phyloP scores from a whole-genome alignment of 768 basidiomycete species.

The Auricularia auricula-judae region DNA sequence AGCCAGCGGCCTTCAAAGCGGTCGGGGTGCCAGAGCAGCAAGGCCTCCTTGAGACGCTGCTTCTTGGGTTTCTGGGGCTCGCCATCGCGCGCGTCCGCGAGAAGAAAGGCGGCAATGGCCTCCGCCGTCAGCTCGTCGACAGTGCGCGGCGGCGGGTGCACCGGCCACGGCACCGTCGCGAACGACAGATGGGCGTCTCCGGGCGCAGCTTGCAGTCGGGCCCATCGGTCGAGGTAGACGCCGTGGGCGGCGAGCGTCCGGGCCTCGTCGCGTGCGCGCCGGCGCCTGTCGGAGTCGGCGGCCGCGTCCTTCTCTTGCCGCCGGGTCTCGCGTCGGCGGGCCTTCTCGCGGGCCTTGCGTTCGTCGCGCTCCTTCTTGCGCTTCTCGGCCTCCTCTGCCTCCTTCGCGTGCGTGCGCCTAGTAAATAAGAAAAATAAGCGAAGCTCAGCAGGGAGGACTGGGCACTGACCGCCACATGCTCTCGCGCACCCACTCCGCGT shows the following conservation, averaged over 20 bases:
- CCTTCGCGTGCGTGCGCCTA: constrained; percentile 58
- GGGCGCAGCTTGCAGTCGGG: constrained; percentile 7
- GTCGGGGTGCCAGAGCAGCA: constrained; percentile 75
- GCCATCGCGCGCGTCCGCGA: constrained; percentile 19
- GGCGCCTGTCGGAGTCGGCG: constrained; percentile 43
- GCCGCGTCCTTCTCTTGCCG: constrained; percentile 27
- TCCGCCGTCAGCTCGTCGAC: constrained; percentile 44
- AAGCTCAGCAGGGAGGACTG: neutral
- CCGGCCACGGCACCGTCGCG: constrained; percentile 65
- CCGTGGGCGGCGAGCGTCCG: constrained; percentile 13
- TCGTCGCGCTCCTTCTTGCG: constrained; percentile 26
- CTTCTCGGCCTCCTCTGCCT: constrained; percentile 34
- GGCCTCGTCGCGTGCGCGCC: constrained; percentile 39
- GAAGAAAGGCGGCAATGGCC: constrained; percentile 46
- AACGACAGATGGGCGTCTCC: constrained; percentile 25
- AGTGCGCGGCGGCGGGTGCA: constrained; percentile 16
- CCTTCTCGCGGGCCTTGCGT: constrained; percentile 33
- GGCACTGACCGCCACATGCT: constrained; percentile 71
- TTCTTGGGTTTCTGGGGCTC: constrained; percentile 20
- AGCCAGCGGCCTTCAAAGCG: constrained; percentile 64
- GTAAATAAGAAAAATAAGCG: neutral
- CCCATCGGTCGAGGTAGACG: constrained; percentile 4
- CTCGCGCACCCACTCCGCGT: constrained; percentile 73
- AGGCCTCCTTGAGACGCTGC: constrained; percentile 66
- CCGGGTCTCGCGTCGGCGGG: constrained; percentile 18